Evolutionary conservation across 2,329 filamentous ascomycete genomes (phyloP).

Genomic region (Domatiomyces catenatus): DNA sequence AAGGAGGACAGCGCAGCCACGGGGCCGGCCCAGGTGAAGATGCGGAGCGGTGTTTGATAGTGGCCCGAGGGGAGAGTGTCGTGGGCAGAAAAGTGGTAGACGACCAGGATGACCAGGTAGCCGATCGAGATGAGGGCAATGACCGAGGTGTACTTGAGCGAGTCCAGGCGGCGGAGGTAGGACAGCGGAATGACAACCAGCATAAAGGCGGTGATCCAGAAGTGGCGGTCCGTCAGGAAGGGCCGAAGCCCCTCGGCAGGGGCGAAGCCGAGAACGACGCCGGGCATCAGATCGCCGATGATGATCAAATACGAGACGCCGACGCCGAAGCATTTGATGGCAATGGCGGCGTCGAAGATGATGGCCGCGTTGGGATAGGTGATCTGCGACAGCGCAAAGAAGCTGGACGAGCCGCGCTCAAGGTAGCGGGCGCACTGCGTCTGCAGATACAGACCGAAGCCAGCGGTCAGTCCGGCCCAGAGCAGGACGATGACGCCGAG

Average conservation of each 20-base stretch:
- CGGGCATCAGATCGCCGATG: conserved; percentile 95
- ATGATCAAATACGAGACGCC: conserved; percentile 97
- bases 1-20: conserved; percentile 69
- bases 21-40: conserved; percentile 64
- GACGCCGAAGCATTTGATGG: conserved; percentile 95
- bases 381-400: conserved; percentile 92
- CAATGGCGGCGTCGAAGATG: conserved; percentile 88
- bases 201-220: conserved; percentile 98
- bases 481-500: conserved; percentile 71
- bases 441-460: conserved; percentile 90
- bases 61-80: conserved; percentile 51
- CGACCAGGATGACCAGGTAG: conserved; percentile 81
- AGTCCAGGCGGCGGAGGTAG: conserved; percentile 81
- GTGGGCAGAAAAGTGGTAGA: conserved; percentile 72
- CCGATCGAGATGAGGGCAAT: conserved; percentile 83
- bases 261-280: conserved; percentile 70
- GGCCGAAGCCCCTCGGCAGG: conserved; percentile 45
- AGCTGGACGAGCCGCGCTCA: conserved; percentile 74
- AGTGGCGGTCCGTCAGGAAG: conserved; percentile 77
- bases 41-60: conserved; percentile 53
- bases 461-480: conserved; percentile 79
- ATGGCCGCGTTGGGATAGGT: conserved; percentile 94
- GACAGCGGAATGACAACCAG: conserved; percentile 74
- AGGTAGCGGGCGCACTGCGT: conserved; percentile 84
- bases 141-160: conserved; percentile 91